Evolutionary conservation across 164 flowering plant genomes (phyloP), one percentile per base, ranked within the genome.

Genomic region (Magnolia kwangsiensis): DNA sequence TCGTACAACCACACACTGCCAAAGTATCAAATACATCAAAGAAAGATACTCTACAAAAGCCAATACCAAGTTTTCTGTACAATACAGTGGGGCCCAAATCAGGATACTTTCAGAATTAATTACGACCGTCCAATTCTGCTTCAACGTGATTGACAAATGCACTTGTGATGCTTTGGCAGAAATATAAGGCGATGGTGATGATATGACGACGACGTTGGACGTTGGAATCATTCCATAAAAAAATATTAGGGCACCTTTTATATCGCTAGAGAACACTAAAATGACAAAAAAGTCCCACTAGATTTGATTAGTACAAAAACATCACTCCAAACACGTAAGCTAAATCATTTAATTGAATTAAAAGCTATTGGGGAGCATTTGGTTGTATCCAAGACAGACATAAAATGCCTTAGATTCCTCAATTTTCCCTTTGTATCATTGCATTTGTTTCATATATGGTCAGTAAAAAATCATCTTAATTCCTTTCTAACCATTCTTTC

Each of bases 361-460:
- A 21, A 63, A 63, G 65, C 6, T n/a, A 16, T 11, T 63, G 65
- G 65, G 18, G 20, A n/a, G 20, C 19, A 63, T 8, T 63, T 63
- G 21, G 65, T 37, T 37, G 45, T 5, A 37, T 37, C 45, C 7
- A 37, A 63, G 69, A 66, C 69, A 66, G 23, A 66, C 31, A 66
- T 13, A 66, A 27, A 27, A 66, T 13, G 45, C 16, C 4, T 6
- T n/a, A 18, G 69, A 66, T 66, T 21, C 69, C 37, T 27, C 23
- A 0, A 8, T 11, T 21, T 21, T 27, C 37, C 37, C 23, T 51
- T 72, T 72, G 74, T 51, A 21, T 20, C 13, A 51, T 72, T 72
- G 74, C 63, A 51, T 72, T 72, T 51, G 37, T 72, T 72, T 51
- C 24, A 50, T 72, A 55, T 72, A 66, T 11, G 65, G 21, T 27